These are phyloP conservation scores for Lyophyllum shimeji DNA, from an alignment of 768 basidiomycete genomes.

Conservation along the genomic window DNA sequence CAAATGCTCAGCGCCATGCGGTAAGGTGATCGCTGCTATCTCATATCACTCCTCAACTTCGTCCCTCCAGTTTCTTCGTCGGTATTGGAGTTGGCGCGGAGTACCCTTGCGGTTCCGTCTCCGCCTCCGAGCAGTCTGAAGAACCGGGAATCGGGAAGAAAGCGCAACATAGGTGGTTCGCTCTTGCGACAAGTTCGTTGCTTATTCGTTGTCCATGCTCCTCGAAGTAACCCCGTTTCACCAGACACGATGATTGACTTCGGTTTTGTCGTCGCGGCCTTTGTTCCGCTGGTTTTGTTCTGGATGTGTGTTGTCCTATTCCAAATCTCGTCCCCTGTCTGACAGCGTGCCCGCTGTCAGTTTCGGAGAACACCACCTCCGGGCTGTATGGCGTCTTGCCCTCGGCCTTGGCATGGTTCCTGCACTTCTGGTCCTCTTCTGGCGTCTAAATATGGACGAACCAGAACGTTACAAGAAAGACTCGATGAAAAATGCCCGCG, in stretches of 20 bases:
- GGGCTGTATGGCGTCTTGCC: slow-evolving; percentile 85
- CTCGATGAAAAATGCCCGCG: slow-evolving; percentile 72
- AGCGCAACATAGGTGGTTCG: slow-evolving; percentile 84
- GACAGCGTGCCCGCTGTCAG: slow-evolving; percentile 30
- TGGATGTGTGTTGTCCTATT: slow-evolving; percentile 69
- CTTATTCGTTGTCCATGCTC: background rate
- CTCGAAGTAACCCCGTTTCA: slow-evolving; percentile 1
- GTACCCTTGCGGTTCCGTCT: slow-evolving; percentile 89
- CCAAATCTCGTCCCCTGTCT: background rate
- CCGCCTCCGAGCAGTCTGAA: slow-evolving; percentile 89
- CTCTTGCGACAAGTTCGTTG: slow-evolving; percentile 79
- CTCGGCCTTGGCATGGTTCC: slow-evolving; percentile 84
- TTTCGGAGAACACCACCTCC: slow-evolving; percentile 76
- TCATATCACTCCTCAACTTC: background rate
- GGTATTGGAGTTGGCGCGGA: slow-evolving; percentile 89
- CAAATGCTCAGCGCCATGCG: slow-evolving; percentile 80
- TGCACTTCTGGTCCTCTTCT: slow-evolving; percentile 77
- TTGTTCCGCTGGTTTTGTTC: slow-evolving; percentile 81
- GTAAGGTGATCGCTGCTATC: slow-evolving; percentile 31
- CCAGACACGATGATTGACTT: slow-evolving; percentile 83
- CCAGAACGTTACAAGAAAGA: slow-evolving; percentile 72
- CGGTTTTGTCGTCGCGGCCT: slow-evolving; percentile 77
- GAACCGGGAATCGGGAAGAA: slow-evolving; percentile 75
- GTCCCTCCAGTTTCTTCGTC: slow-evolving; percentile 64
- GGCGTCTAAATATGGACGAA: slow-evolving; percentile 86